phyloP scores from a whole-genome alignment of 192 early-diverging fungal species.

The Coemansia sp. region DNA sequence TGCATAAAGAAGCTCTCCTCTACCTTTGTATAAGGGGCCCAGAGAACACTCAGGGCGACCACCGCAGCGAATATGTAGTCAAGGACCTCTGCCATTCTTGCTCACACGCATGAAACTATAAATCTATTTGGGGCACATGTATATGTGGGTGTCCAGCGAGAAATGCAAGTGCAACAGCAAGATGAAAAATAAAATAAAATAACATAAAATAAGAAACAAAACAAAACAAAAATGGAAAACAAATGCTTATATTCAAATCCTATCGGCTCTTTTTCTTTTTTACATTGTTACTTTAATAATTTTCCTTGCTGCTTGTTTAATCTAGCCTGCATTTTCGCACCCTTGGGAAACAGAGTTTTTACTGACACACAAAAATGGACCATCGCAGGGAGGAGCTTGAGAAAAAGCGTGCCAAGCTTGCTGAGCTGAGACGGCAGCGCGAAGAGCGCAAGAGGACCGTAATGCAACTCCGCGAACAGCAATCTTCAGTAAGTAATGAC shows the following conservation, averaged over 20 bases:
- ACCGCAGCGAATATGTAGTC: constrained; percentile 23
- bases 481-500: constrained; percentile 31
- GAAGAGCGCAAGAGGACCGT: constrained; percentile 68
- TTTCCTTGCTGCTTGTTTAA: not conserved
- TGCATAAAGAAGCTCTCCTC: constrained; percentile 97
- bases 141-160: no score
- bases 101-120: no score
- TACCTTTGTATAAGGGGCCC: constrained; percentile 86
- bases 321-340: not conserved
- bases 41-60: constrained; percentile 33
- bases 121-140: no score
- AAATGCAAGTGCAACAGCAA: no score
- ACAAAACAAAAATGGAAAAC: no score
- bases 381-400: constrained; percentile 80
- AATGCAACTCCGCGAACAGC: constrained; percentile 33
- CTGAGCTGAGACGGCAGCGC: constrained; percentile 78
- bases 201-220: no score
- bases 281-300: not conserved
- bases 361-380: constrained; percentile 53
- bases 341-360: not conserved
- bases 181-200: no score
- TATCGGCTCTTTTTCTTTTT: not conserved
- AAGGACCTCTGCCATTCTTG: not conserved
- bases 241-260: no score
- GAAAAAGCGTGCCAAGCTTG: constrained; percentile 88